Evolutionary conservation across 1,284 basidiomycete genomes (phyloP), one percentile per base, ranked within the genome.

Genomic region (Serendipita sp.): DNA sequence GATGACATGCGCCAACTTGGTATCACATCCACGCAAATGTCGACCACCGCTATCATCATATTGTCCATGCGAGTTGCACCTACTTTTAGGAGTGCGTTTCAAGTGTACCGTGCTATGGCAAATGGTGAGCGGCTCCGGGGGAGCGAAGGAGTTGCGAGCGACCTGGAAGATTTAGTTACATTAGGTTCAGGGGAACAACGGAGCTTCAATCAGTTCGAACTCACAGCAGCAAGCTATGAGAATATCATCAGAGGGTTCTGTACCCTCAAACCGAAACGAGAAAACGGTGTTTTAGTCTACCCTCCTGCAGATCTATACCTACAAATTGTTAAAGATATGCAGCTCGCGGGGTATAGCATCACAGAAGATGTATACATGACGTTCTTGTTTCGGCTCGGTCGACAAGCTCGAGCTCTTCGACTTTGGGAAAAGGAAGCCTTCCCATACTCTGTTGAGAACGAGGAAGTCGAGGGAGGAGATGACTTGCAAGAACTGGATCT

Each of bases 271-370:
- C 64, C 69, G 68, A 53, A 65, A 64, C 70, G 53, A 60, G 41
- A 62, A 58, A 13, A 60, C 70, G 42, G 69, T 70, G n/a, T 68
- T 69, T 15, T 72, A 67, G 66, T 69, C 47, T 71, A 80, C 4
- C 80, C 85, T 0, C 79, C 85, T 2, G 76, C 85, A 22, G 77
- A 78, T 45, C 77, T 83, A 53, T 88, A 91, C 69, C 84, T 93
- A 71, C 78, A 82, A 61, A 87, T 97, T 66, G 79, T 95, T 65
- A 76, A 79, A 60, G 91, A 96, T 74, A 94, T 97, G 91, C 84
- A 83, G 8, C 71, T 73, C 1, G 79, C 82, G 0, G 85, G 86
- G 12, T 73, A 82, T 65, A 74, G 76, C 0, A 78, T 88, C 22
- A 79, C 81, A 0, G 72, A 79, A 0, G 72, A 80, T 34, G 81